A percentile compares a stretch with the other conserved stretches of the same genome.
Conservation (phyloP, 2,329 filamentous ascomycete genomes). For the Calycina marina region DNA sequence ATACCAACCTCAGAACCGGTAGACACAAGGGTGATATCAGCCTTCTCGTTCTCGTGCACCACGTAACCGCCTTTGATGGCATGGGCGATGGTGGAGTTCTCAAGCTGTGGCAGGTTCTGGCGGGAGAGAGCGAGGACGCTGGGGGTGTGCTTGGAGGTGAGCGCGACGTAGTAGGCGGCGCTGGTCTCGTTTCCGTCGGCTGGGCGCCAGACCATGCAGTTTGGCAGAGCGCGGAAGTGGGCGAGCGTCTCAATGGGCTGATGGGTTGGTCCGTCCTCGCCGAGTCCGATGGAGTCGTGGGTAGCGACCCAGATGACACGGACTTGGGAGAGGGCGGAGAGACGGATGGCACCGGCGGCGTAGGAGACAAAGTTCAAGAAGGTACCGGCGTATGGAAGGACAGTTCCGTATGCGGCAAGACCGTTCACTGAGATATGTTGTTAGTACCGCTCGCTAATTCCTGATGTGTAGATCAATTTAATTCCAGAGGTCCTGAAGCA, state of each 20-base stretch:
- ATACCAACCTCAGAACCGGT: conserved; percentile 95
- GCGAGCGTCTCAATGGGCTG: conserved; percentile 97
- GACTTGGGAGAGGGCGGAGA: conserved; percentile 81
- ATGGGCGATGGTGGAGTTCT: conserved; percentile 80
- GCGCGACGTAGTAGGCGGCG: conserved; percentile 89
- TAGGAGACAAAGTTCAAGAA: conserved; percentile 99
- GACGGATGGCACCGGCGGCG: conserved; percentile 84
- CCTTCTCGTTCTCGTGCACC: conserved; percentile 68
- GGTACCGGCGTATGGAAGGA: conserved; percentile 87
- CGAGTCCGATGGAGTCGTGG: conserved; percentile 97
- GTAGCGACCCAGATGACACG: conserved; percentile 93
- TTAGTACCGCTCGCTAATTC: no score
- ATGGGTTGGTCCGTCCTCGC: conserved; percentile 96
- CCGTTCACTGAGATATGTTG: no score
- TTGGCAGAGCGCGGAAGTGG: conserved; percentile 96
- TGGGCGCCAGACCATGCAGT: conserved; percentile 99
- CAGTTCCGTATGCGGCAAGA: conserved; percentile 84
- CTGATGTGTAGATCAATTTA: no score
- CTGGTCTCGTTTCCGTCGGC: conserved; percentile 97
- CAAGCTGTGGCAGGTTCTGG: conserved; percentile 96
- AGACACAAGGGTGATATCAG: conserved; percentile 77
- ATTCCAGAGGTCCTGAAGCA: no score
- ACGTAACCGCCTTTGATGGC: conserved; percentile 94
- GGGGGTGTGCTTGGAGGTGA: conserved; percentile 81
- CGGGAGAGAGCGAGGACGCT: conserved; percentile 89